Evolutionary conservation across 148 eudicot genomes (phyloP).

Genomic region (Amaranthus palmeri): DNA sequence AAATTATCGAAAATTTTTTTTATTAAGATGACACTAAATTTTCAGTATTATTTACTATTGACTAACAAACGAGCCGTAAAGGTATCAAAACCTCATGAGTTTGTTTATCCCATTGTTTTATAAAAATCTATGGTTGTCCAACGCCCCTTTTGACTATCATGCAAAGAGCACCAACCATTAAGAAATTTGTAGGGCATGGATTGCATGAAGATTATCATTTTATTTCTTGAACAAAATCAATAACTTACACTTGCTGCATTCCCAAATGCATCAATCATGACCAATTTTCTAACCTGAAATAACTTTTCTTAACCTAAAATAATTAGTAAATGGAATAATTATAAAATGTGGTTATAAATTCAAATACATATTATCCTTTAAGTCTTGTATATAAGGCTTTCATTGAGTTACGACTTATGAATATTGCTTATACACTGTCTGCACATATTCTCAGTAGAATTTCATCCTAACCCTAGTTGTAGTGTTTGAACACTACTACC

Average conservation of each 20-base stretch:
- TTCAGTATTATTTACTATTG: no score
- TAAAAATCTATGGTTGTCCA: conserved; percentile 27
- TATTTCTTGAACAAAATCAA: neutral
- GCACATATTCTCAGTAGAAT: neutral
- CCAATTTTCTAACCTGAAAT: conserved; percentile 16
- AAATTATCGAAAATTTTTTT: no score
- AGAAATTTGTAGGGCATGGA: neutral
- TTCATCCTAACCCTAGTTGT: neutral
- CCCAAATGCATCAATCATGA: neutral
- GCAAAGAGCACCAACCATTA: conserved; percentile 10
- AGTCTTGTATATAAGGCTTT: neutral
- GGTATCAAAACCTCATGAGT: no score
- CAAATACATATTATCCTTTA: neutral
- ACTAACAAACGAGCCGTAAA: no score
- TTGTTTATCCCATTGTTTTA: neutral
- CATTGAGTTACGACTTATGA: neutral
- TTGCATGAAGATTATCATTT: conserved; percentile 15
- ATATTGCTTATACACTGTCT: neutral
- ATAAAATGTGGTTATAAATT: conserved; percentile 7
- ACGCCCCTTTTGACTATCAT: conserved; percentile 24
- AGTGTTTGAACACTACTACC: neutral
- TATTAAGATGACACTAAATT: no score
- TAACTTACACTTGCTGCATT: neutral
- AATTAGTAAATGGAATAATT: conserved; percentile 8
- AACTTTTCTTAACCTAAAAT: neutral